Conservation (phyloP, 1,139 yeast genomes). For the Saccharomyces uvarum region DNA sequence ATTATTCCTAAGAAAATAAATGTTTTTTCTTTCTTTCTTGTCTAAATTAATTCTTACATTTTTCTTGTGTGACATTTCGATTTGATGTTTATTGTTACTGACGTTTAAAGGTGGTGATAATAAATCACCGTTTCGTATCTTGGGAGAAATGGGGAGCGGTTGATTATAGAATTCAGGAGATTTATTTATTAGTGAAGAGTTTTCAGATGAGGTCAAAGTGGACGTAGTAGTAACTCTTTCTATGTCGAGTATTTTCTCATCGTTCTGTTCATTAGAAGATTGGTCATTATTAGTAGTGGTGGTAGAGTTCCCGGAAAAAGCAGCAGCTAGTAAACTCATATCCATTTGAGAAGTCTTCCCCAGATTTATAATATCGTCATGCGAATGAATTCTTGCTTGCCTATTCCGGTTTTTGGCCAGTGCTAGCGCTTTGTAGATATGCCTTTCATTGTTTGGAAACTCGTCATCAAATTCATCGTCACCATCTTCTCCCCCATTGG, state of each 20-base stretch:
- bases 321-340: neutral
- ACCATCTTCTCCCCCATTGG: neutral
- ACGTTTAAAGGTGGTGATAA: neutral
- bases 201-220: neutral
- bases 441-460: conserved; percentile 7
- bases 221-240: neutral
- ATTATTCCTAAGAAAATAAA: neutral
- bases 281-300: neutral
- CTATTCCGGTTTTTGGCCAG: conserved; percentile 20
- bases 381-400: conserved; percentile 27
- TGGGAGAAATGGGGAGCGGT: neutral
- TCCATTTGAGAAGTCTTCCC: conserved; percentile 8
- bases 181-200: neutral
- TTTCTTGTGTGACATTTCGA: neutral
- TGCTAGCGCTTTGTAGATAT: conserved; percentile 10
- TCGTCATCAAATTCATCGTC: neutral
- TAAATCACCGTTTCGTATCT: neutral
- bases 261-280: neutral
- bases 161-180: neutral
- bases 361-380: conserved; percentile 22
- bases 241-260: neutral
- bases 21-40: neutral
- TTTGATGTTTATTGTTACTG: neutral
- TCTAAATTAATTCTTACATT: neutral
- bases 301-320: conserved; percentile 5